A percentile compares a stretch with the other conserved stretches of the same genome.
These are phyloP conservation scores for Pythium coloratum DNA, from an alignment of 352 stramenopile species.

Conservation along the genomic window DNA sequence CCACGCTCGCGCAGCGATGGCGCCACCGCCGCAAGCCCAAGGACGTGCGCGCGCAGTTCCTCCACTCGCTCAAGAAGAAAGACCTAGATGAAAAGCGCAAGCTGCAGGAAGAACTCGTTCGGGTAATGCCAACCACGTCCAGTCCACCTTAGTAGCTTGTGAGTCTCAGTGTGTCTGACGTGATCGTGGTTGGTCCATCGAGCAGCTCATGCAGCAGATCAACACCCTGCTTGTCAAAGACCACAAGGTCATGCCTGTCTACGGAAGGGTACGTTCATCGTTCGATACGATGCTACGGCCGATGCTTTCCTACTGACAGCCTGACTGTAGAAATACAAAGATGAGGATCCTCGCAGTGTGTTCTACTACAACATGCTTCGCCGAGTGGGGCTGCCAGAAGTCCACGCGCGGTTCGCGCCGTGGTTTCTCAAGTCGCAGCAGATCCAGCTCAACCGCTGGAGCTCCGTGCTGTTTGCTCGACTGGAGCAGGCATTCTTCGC, in stretches of 20 bases:
- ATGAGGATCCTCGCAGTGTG: conserved; percentile 64
- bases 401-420: conserved; percentile 71
- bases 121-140: conserved; percentile 27
- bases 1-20: conserved; percentile 21
- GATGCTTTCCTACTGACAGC: no score
- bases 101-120: conserved; percentile 41
- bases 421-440: conserved; percentile 82
- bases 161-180: neutral
- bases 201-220: conserved; percentile 71
- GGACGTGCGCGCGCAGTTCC: conserved; percentile 41
- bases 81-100: conserved; percentile 37
- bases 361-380: conserved; percentile 83
- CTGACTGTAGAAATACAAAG: conserved; percentile 45
- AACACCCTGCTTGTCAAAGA: conserved; percentile 64
- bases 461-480: conserved; percentile 59
- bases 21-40: conserved; percentile 31
- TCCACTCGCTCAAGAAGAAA: conserved; percentile 42
- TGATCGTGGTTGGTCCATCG: neutral
- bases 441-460: conserved; percentile 69
- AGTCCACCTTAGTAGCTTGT: no score
- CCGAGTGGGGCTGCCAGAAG: conserved; percentile 60
- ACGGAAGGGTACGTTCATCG: conserved; percentile 45
- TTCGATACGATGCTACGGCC: no score
- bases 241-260: conserved; percentile 43
- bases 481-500: conserved; percentile 70